Evolutionary conservation across 2,329 filamentous ascomycete species (phyloP), one percentile per base, ranked within the genome.

Genomic region (Dendrostoma leiphaemia): DNA sequence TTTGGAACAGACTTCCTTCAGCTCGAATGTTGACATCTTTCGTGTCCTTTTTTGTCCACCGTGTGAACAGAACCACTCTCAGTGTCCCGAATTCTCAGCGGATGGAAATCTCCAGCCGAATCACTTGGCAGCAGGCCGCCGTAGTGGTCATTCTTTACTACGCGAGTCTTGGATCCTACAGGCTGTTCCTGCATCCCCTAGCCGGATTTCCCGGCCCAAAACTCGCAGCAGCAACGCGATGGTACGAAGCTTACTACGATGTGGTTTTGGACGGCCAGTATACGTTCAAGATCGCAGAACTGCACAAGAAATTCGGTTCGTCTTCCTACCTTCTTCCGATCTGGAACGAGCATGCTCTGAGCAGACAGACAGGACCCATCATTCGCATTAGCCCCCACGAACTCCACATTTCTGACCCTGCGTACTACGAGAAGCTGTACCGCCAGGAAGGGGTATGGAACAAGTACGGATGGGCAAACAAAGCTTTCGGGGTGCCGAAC

Each of bases 191-290:
- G 50, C 72, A 71, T 52, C 70, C 72, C 10, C 64, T 73, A 34
- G 64, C 70, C 44, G 64, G 67, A 50, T 67, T 74, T 43, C 71
- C 72, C 0, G 72, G 72, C 3, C 71, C 71, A 48, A 70, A 61
- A 57, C 64, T 74, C 29, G 70, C 72, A 24, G 71, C 71, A 4
- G 59, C 71, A 45, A 72, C 70, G 46, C 63, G 68, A 48, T 71
- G 67, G 63, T 74, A 73, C 53, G 71, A 73, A 57, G 68, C 69
- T 46, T 78, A 75, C 61, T 75, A 75, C 54, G 74, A 78, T 51
- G 64, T 75, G 19, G 51, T 73, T 38, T 63, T 70, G 6, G 67
- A 69, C 6, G 75, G 74, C 2, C 65, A 73, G 60, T 77, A 75
- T 56, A 73, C 65, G 13, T 73, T 68, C 60, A 68, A 74, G 52